Base-by-base conservation (phyloP, 352 stramenopile species). In the Hyaloperonospora brassicae region DNA sequence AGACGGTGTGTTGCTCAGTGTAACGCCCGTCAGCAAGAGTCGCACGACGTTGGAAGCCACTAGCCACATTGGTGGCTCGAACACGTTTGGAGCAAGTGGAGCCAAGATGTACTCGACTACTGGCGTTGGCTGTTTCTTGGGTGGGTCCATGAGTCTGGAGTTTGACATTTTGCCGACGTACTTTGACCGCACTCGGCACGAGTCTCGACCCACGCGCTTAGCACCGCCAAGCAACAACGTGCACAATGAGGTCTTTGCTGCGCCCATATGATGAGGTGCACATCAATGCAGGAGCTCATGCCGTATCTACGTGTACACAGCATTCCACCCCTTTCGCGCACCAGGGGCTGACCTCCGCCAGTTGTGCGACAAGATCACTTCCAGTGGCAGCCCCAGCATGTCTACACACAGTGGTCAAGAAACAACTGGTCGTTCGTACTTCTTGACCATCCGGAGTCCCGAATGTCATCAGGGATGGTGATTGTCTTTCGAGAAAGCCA, bases 81-180 rank as follows among this genome's bases (percentile, higher is more conserved):
- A n/a, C 12, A 39, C 38, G 0, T 36, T 25, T 36, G 50, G 45
- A 24, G 40, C 47, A 11, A 59, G 12, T 23, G 51, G 61, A 21
- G 9, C 45, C 4, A 66, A 70, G 49, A 50, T 68, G 22, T 66
- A 61, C 31, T 69, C 61, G 6, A 72, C 64, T 25, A 78, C 57
- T 1, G 66, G 64, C 3, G 61, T 60, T 8, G 64, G 64, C 1
- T 55, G 59, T 41, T 89, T 84, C 45, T 51, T 88, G 2, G 71
- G 62, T 1, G 79, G 61, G 5, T 76, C 68, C 0, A 90, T 93
- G 46, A 87, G 62, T 44, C 57, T 78, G 21, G 74, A 79, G 35
- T 91, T 89, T 61, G 74, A 93, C 64, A 77, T 93, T 38, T 30
- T 93, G 22, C 64, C 84, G 24, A 79, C 79, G 27, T 90, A 93